Evolutionary conservation across 2,329 filamentous ascomycete genomes (phyloP).

Genomic region (Diaporthe australafricana): DNA sequence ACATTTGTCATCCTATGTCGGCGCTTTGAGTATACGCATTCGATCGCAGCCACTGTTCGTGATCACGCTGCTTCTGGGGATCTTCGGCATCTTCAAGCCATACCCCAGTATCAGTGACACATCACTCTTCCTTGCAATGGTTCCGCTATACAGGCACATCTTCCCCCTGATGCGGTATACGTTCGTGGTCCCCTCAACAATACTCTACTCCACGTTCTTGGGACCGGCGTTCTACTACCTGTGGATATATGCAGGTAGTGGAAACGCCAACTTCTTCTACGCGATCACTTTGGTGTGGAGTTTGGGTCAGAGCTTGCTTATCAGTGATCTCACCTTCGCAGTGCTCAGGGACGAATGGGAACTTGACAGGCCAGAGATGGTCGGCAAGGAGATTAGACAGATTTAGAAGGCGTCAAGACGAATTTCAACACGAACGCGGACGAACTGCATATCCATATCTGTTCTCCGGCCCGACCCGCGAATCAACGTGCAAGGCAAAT

Average conservation of each 20-base stretch:
- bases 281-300: conserved; percentile 99
- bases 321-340: conserved; percentile 90
- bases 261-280: conserved; percentile 99
- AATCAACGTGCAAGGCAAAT: neutral
- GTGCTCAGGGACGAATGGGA: conserved; percentile 94
- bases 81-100: conserved; percentile 96
- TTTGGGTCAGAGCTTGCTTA: conserved; percentile 84
- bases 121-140: conserved; percentile 83
- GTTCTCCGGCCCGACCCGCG: neutral
- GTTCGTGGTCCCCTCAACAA: conserved; percentile 84
- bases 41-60: conserved; percentile 89
- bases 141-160: conserved; percentile 90
- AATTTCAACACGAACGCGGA: neutral
- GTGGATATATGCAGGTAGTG: conserved; percentile 98
- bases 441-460: neutral
- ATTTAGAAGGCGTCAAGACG: conserved; percentile 55
- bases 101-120: conserved; percentile 95
- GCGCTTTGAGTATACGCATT: conserved; percentile 84
- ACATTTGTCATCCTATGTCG: conserved; percentile 90
- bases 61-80: conserved; percentile 84
- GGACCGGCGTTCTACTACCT: conserved; percentile 96
- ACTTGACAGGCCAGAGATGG: conserved; percentile 88
- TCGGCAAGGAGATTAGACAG: conserved; percentile 87
- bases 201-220: conserved; percentile 89
- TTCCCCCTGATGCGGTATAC: conserved; percentile 95